Percentiles rank a stretch among this genome's conserved stretches.
Conservation (phyloP, 2,329 filamentous ascomycete genomes). For the Paecilomyces fulvus region DNA sequence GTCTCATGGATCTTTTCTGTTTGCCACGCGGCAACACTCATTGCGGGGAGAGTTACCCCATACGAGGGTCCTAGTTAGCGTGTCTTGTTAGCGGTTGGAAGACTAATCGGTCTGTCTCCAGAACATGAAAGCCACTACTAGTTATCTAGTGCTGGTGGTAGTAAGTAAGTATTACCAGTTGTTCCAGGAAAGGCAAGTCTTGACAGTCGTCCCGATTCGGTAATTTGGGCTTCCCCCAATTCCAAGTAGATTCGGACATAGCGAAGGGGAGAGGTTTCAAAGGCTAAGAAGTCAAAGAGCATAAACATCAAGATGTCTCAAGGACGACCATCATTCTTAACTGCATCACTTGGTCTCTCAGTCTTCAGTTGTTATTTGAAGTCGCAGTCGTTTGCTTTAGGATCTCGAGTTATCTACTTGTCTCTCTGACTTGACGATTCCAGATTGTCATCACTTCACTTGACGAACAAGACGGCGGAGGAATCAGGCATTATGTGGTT, state of each 20-base stretch:
- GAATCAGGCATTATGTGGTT: conserved; percentile 12
- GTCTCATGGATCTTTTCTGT: not conserved
- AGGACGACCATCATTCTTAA: not conserved
- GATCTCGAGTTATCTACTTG: not conserved
- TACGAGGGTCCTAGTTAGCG: not conserved
- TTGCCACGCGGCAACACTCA: not conserved
- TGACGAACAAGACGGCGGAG: not conserved
- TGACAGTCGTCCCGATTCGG: not conserved
- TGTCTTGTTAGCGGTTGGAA: no score
- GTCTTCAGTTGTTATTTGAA: not conserved
- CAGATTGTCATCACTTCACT: not conserved
- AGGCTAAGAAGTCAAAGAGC: not conserved
- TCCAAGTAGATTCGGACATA: not conserved
- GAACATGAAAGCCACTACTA: not conserved
- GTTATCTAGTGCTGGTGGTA: not conserved
- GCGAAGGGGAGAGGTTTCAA: not conserved
- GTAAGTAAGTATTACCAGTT: not conserved
- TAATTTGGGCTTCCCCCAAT: not conserved
- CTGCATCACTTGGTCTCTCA: not conserved
- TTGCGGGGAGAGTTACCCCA: not conserved
- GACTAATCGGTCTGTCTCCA: not conserved
- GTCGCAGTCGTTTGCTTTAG: not conserved
- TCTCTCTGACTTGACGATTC: not conserved
- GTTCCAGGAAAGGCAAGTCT: not conserved
- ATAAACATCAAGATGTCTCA: not conserved